phyloP scores from a whole-genome alignment of 352 stramenopile genomes.

The Phytophthora sojae region DNA sequence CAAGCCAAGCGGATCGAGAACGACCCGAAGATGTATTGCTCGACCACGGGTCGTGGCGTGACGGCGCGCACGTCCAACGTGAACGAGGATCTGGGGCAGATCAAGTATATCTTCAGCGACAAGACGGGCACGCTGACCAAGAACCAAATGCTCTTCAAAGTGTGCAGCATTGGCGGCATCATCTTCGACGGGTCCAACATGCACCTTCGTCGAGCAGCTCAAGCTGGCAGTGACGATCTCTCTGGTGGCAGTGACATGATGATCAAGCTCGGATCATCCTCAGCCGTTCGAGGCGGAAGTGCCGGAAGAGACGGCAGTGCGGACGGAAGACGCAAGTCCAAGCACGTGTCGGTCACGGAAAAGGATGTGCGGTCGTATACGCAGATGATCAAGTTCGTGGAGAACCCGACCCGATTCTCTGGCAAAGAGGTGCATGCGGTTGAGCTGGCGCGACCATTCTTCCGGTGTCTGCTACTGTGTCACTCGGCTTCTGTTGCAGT shows the following conservation, averaged over 20 bases:
- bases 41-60: slow-evolving; percentile 62
- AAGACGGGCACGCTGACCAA: slow-evolving; percentile 99
- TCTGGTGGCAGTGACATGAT: slow-evolving; percentile 25
- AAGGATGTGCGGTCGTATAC: slow-evolving; percentile 76
- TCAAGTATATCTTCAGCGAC: slow-evolving; percentile 99
- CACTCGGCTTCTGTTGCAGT: slow-evolving; percentile 77
- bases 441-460: slow-evolving; percentile 76
- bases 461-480: slow-evolving; percentile 82
- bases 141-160: slow-evolving; percentile 99
- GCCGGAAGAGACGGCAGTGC: slow-evolving; percentile 18
- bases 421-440: slow-evolving; percentile 64
- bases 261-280: slow-evolving; percentile 24
- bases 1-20: slow-evolving; percentile 94
- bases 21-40: slow-evolving; percentile 70
- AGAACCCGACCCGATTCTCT: slow-evolving; percentile 57
- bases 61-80: slow-evolving; percentile 94
- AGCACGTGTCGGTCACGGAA: slow-evolving; percentile 61
- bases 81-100: slow-evolving; percentile 96
- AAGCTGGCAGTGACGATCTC: slow-evolving; percentile 38
- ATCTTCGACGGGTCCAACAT: slow-evolving; percentile 89
- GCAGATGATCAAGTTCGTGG: slow-evolving; percentile 74
- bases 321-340: slow-evolving; percentile 35
- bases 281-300: slow-evolving; percentile 9
- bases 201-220: slow-evolving; percentile 51
- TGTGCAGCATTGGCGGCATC: slow-evolving; percentile 91